Evolutionary conservation across 2,329 filamentous ascomycete genomes (phyloP).

Genomic region (Penicillium sp.): DNA sequence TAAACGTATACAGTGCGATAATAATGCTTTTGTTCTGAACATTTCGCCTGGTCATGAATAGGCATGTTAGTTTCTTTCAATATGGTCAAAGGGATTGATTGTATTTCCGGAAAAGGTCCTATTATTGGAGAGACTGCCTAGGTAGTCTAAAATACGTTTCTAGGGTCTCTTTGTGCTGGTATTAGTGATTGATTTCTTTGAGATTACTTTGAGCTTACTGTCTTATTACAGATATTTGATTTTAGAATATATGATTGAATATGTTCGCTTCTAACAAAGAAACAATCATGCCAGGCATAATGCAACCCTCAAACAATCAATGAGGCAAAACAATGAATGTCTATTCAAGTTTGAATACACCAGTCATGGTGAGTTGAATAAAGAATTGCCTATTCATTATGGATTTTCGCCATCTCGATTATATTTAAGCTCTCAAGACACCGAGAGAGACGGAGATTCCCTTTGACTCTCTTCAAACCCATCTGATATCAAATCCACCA

Average conservation of each 20-base stretch:
- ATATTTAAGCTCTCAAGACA: slow-evolving; percentile 2
- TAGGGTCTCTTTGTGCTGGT: background rate
- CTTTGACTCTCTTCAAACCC: background rate
- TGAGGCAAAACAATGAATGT: background rate
- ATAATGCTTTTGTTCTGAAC: background rate
- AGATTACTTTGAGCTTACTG: background rate
- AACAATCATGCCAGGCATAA: background rate
- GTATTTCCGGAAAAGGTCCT: background rate
- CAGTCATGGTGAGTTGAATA: background rate
- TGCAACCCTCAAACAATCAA: background rate
- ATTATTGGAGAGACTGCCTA: background rate
- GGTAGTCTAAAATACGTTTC: too few species aligned
- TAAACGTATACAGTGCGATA: background rate
- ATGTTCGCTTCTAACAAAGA: background rate
- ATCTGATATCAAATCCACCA: background rate
- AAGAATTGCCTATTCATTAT: background rate
- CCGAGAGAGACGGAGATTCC: background rate
- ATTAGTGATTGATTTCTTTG: background rate
- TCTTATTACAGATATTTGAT: background rate
- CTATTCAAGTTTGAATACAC: background rate
- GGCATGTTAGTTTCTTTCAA: background rate
- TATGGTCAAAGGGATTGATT: background rate
- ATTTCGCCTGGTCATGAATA: background rate
- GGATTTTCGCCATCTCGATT: background rate
- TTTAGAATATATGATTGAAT: background rate